Base-by-base conservation (phyloP, 805 yeast species). In the Kodamaea sagamina region DNA sequence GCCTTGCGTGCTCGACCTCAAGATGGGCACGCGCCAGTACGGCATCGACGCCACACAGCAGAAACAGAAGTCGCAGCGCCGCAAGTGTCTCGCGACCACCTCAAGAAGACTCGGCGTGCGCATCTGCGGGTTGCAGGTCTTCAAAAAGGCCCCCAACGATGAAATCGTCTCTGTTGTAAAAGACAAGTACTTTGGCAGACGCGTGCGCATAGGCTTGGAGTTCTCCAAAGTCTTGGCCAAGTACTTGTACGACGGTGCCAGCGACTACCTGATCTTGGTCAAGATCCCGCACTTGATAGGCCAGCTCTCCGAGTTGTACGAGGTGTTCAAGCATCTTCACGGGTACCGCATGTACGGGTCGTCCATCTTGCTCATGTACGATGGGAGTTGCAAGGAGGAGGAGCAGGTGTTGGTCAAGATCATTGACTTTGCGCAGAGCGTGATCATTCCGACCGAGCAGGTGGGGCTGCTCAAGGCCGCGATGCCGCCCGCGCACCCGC, bases 21-120 rank as follows among this genome's bases (percentile, higher is more conserved):
- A 93, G 60, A 93, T 93, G 98, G 99, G 99, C 0, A 92, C 99
- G 0, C 75, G 99, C 46, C 99, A 93, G 64, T 93, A 93, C 57
- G 99, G 99, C 7, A 84, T 92, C n/a, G 96, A 89, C 50, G 97
- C 98, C 0, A 73, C 75, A 4, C 61, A 66, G 10, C 67, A 80
- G 38, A 93, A 93, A 63, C 84, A 82, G 57, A 59, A 67, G 37
- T 87, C 96, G 0, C 99, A 93, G 66, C 67, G 87, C 25, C 72
- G 73, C 42, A 93, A 93, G 64, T 93, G 99, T 63, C 67, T 75
- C 3, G 65, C 71, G 43, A 92, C 98, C 0, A 92, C 98, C 0
- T 83, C 93, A 1, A 70, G 89, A 34, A 67, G 71, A 46, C 72
- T 93, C 25, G 99, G 99, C 6, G 96, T 89, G 1, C 72, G 99